A percentile compares a stretch with the other conserved stretches of the same genome.
phyloP scores from a whole-genome alignment of 2,329 filamentous ascomycete genomes.

The Nigrospora osmanthi region DNA sequence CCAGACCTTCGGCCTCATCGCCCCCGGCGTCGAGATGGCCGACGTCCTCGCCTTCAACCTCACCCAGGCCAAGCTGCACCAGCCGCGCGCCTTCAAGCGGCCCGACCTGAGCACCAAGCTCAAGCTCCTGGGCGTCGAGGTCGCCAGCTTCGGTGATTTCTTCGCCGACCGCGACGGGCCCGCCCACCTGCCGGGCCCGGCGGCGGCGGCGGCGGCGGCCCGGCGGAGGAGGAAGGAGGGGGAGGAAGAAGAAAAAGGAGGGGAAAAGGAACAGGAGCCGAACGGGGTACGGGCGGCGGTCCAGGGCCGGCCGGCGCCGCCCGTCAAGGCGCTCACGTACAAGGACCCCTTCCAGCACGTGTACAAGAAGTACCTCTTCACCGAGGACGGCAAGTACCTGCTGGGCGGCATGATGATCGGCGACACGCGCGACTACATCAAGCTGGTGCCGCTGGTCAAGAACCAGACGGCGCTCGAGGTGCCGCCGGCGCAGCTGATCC shows the following conservation, averaged over 20 bases:
- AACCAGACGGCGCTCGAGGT: constrained; percentile 71
- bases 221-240: constrained; percentile 30
- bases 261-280: constrained; percentile 43
- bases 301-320: too few relatives aligned
- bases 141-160: constrained; percentile 90
- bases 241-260: constrained; percentile 30
- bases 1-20: constrained; percentile 83
- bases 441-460: constrained; percentile 81
- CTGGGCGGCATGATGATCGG: constrained; percentile 98
- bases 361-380: constrained; percentile 93
- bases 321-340: constrained; percentile 79
- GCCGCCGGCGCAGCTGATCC: constrained; percentile 73
- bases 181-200: constrained; percentile 56
- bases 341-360: constrained; percentile 81
- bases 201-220: constrained; percentile 39
- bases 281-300: too few relatives aligned
- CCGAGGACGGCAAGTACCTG: constrained; percentile 79
- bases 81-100: constrained; percentile 63
- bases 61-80: constrained; percentile 69
- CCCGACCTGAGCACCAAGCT: constrained; percentile 88
- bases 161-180: constrained; percentile 84
- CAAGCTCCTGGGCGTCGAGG: constrained; percentile 82
- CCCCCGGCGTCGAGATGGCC: constrained; percentile 86
- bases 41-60: constrained; percentile 88
- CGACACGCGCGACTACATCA: constrained; percentile 84